Percentiles rank a stretch among this genome's conserved stretches.
Evolutionary conservation across 371 early-diverging fungal species (phyloP).

Genomic region (Mucor plumbeus): DNA sequence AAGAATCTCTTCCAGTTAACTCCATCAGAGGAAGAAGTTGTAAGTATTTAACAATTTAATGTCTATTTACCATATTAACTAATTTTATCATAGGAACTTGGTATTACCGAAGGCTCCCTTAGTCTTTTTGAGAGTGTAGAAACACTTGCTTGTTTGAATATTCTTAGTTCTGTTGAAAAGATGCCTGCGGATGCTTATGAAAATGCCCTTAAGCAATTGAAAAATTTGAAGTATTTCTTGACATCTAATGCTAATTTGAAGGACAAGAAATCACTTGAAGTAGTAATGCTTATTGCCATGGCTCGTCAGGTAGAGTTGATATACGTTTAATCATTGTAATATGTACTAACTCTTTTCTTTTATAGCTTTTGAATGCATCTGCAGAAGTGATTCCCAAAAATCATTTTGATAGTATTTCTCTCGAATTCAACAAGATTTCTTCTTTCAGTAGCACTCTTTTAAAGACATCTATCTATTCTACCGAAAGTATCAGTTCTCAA

Average conservation of each 20-base stretch:
- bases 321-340: not conserved
- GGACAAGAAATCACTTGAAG: conserved; percentile 40
- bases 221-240: conserved; percentile 36
- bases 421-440: conserved; percentile 17
- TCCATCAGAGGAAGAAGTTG: conserved; percentile 28
- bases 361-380: conserved; percentile 31
- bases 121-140: conserved; percentile 64
- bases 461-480: conserved; percentile 20
- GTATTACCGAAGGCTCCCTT: conserved; percentile 57
- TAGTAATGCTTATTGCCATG: conserved; percentile 35
- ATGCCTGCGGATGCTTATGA: conserved; percentile 49
- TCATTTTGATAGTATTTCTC: conserved; percentile 9
- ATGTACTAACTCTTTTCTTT: not conserved
- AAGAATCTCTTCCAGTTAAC: conserved; percentile 33
- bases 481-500: conserved; percentile 8
- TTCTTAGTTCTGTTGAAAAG: conserved; percentile 49
- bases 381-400: conserved; percentile 17
- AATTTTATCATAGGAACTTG: conserved; percentile 23
- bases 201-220: conserved; percentile 36
- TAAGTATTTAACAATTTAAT: conserved; percentile 11
- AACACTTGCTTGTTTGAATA: conserved; percentile 60
- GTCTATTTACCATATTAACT: not conserved
- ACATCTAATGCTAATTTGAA: conserved; percentile 33
- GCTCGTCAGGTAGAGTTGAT: conserved; percentile 40
- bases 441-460: conserved; percentile 21